phyloP scores from a whole-genome alignment of 2,329 filamentous ascomycete genomes.

The Aquanectria penicillioides region DNA sequence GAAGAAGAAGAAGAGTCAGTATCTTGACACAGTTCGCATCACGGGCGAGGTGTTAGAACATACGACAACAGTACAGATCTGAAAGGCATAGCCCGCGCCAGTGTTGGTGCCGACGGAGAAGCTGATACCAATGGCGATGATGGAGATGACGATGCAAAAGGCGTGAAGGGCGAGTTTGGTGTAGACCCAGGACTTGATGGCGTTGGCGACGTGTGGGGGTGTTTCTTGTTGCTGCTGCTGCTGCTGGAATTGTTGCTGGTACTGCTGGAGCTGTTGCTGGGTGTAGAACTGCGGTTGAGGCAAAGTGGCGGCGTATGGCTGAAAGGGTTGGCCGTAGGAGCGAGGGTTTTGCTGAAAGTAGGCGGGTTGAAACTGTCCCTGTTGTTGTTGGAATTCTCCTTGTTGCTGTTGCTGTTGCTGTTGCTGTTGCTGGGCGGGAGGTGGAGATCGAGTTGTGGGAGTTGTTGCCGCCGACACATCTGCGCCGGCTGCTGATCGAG shows the following conservation, averaged over 20 bases:
- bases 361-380: slow-evolving; percentile 28
- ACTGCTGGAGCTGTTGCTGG: not conserved
- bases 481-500: slow-evolving; percentile 30
- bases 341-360: slow-evolving; percentile 32
- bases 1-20: not conserved
- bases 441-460: slow-evolving; percentile 20
- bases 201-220: slow-evolving; percentile 15
- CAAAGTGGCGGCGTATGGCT: slow-evolving; percentile 32
- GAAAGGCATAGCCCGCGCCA: slow-evolving; percentile 7
- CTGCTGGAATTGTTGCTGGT: slow-evolving; percentile 27
- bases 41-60: too few relatives aligned
- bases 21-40: too few relatives aligned
- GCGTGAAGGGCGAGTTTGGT: slow-evolving; percentile 46
- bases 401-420: slow-evolving; percentile 10
- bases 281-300: slow-evolving; percentile 1
- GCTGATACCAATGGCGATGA: slow-evolving; percentile 42
- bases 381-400: slow-evolving; percentile 28
- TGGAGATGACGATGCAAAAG: slow-evolving; percentile 37
- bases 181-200: slow-evolving; percentile 38
- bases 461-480: slow-evolving; percentile 1
- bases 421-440: slow-evolving; percentile 18
- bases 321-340: slow-evolving; percentile 40
- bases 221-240: slow-evolving; percentile 27
- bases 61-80: slow-evolving; percentile 35
- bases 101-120: slow-evolving; percentile 31